Conservation (phyloP, 768 basidiomycete species). For the Termitomyces sp. region DNA sequence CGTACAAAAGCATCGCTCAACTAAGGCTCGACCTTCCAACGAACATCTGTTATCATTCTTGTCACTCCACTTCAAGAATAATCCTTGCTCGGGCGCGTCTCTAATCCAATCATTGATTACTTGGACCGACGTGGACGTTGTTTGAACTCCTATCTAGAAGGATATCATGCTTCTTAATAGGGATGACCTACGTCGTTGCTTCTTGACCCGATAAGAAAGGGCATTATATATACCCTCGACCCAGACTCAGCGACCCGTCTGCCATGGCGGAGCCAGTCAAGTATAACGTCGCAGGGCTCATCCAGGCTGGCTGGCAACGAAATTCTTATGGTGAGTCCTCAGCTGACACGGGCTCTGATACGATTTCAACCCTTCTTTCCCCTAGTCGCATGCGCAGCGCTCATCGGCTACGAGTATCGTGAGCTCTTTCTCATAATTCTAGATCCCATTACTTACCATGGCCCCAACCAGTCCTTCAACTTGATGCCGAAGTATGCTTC, state of each 20-base stretch:
- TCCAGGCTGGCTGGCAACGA: background rate
- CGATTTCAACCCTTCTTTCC: background rate
- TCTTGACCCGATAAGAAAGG: background rate
- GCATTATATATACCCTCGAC: background rate
- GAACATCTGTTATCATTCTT: too few species aligned
- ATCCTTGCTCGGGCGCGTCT: too few species aligned
- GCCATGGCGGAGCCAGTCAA: background rate
- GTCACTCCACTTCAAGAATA: too few species aligned
- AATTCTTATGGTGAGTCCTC: background rate
- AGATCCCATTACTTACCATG: too few species aligned
- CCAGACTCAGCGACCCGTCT: background rate
- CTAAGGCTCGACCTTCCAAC: too few species aligned
- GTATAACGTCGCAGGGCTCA: background rate
- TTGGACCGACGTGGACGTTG: too few species aligned
- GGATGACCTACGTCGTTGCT: background rate
- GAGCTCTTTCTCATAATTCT: background rate
- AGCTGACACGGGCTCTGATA: background rate
- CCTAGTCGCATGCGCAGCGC: background rate
- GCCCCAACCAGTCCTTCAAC: background rate
- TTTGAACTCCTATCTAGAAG: too few species aligned
- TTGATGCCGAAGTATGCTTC: background rate
- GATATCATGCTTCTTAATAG: background rate
- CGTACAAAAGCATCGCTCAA: too few species aligned
- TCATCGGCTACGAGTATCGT: background rate
- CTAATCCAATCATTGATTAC: too few species aligned